phyloP scores from a whole-genome alignment of 805 yeast species.

The Schizosaccharomyces japonicus region DNA sequence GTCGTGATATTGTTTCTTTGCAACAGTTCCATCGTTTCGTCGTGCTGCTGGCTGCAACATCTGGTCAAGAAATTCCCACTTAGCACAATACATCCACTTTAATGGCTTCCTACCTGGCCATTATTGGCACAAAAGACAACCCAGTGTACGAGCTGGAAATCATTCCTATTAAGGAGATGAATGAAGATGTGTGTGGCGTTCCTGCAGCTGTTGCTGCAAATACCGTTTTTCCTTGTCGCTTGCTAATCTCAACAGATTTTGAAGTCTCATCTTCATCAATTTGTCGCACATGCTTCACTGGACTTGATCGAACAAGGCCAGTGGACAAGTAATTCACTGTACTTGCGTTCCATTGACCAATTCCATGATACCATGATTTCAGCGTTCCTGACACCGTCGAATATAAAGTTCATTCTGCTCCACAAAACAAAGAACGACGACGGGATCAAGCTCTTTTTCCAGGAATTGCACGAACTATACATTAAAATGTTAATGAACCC shows the following conservation, averaged over 20 bases:
- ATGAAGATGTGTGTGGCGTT: background rate
- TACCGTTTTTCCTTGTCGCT: no score
- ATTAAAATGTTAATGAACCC: slow-evolving; percentile 70
- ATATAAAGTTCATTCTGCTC: slow-evolving; percentile 51
- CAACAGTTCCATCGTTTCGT: no score
- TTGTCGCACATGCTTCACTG: slow-evolving; percentile 64
- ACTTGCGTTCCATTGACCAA: slow-evolving; percentile 52
- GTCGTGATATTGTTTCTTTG: no score
- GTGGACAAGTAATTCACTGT: slow-evolving; percentile 40
- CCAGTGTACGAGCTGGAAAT: slow-evolving; percentile 77
- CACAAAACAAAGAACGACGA: slow-evolving; percentile 47
- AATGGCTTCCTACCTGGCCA: slow-evolving; percentile 76
- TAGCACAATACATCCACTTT: no score
- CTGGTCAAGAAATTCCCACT: no score
- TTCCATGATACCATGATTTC: slow-evolving; percentile 67
- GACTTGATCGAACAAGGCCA: slow-evolving; percentile 82
- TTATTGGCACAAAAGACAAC: slow-evolving; percentile 64
- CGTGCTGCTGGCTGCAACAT: no score
- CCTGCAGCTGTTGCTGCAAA: background rate
- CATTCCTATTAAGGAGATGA: slow-evolving; percentile 31
- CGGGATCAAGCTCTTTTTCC: slow-evolving; percentile 56
- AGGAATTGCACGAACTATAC: slow-evolving; percentile 67
- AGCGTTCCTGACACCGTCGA: slow-evolving; percentile 72
- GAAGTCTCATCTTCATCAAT: slow-evolving; percentile 46
- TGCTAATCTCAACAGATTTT: background rate